These are phyloP conservation scores for Cephalotrichum gorgonifer DNA, from an alignment of 2,329 filamentous ascomycete species.

Conservation along the genomic window DNA sequence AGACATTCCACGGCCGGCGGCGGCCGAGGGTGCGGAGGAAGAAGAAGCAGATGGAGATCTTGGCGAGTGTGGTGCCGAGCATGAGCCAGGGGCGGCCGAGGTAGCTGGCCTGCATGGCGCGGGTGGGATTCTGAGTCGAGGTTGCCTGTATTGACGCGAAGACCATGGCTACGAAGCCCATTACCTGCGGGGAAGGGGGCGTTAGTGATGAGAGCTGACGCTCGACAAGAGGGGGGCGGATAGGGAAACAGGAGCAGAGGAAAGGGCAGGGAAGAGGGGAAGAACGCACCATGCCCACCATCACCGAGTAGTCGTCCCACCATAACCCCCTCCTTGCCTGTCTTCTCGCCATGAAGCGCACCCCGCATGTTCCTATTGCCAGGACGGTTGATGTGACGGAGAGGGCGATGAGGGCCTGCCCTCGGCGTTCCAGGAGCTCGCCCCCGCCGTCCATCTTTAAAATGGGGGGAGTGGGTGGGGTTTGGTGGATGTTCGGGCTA, in stretches of 20 bases:
- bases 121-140: constrained; percentile 12
- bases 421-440: constrained; percentile 10
- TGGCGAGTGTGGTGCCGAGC: constrained; percentile 21
- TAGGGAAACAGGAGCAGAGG: neutral
- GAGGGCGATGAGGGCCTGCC: constrained; percentile 24
- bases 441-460: neutral
- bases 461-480: neutral
- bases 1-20: constrained; percentile 17
- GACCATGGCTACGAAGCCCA: constrained; percentile 22
- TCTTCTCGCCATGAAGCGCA: constrained; percentile 19
- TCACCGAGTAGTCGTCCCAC: constrained; percentile 23
- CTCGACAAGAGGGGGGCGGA: neutral
- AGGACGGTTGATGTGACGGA: constrained; percentile 20
- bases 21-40: constrained; percentile 19
- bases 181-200: constrained; percentile 16
- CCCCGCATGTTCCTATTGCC: constrained; percentile 20
- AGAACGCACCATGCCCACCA: constrained; percentile 18
- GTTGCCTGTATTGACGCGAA: constrained; percentile 21
- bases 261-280: neutral
- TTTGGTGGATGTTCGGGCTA: neutral
- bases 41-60: constrained; percentile 25
- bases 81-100: constrained; percentile 25
- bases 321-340: constrained; percentile 16
- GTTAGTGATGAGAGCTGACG: neutral
- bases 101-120: constrained; percentile 22